These are phyloP conservation scores for Corylus heterophylla DNA, from an alignment of 306 rosid genomes.

Conservation along the genomic window DNA sequence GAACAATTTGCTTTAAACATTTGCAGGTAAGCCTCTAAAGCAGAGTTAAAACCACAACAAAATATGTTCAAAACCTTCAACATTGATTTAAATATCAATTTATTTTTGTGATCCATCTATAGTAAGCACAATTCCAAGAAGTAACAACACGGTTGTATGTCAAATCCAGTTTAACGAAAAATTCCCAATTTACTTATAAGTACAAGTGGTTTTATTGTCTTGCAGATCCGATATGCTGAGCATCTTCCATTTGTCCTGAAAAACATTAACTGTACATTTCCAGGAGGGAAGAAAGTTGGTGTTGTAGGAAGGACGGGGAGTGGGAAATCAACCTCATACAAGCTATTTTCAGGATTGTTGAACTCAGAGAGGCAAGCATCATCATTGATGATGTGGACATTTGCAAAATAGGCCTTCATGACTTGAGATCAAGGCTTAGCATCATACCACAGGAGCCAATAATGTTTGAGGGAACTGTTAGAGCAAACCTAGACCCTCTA, in stretches of 20 bases:
- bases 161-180: neutral
- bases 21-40: slow-evolving; percentile 50
- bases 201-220: neutral
- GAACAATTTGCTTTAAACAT: slow-evolving; percentile 75
- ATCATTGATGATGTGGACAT: slow-evolving; percentile 73
- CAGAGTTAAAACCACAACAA: slow-evolving; percentile 6
- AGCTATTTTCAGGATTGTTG: slow-evolving; percentile 86
- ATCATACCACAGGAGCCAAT: slow-evolving; percentile 94
- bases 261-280: slow-evolving; percentile 80
- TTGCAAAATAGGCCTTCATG: slow-evolving; percentile 84
- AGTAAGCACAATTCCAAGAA: neutral
- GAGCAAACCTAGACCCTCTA: slow-evolving; percentile 86
- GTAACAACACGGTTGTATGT: neutral
- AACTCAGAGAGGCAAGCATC: slow-evolving; percentile 86
- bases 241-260: slow-evolving; percentile 84
- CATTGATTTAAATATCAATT: neutral
- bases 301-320: slow-evolving; percentile 98
- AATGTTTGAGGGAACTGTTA: slow-evolving; percentile 89
- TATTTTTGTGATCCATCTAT: neutral
- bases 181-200: slow-evolving; percentile 13
- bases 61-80: neutral
- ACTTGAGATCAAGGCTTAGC: slow-evolving; percentile 84
- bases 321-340: slow-evolving; percentile 97
- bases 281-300: slow-evolving; percentile 84
- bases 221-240: slow-evolving; percentile 89